Base-by-base conservation (phyloP, 116 monocot genomes). In the Papilionanthe hybrid region DNA sequence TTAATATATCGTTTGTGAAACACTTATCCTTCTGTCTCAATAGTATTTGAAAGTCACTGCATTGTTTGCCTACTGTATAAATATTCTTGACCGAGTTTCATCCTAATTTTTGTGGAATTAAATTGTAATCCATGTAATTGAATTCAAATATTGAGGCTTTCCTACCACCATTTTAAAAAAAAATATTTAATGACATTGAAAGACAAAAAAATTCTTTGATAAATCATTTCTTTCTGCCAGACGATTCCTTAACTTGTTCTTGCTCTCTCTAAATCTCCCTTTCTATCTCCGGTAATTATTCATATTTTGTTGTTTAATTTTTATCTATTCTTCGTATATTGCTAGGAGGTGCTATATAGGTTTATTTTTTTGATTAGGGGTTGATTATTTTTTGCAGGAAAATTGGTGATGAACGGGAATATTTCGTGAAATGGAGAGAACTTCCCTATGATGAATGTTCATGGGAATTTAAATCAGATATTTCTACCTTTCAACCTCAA, bases 391-490 rank as follows among this genome's bases (percentile, higher is more conserved):
- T 72, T 29, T 78, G 42, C 86, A 98, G 98, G 84, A 98, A 89
- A 86, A 78, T 27, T 57, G 81, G 75, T 44, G 93, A 94, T 80
- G 90, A 87, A 82, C 86, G 80, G 28, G 88, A 93, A 55, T 98
- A 94, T 87, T 86, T 89, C 53, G 91, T 98, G 20, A 98, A 98
- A 89, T 98, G 98, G 98, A 98, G 92, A 80, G 98, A 98, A 43
- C 93, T 98, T 85, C 79, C 87, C 2, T 94, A 98, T 72, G 98
- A 98, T 85, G 91, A 98, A 82, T 94, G 93, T 72, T 91, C 90
- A 9, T 98, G 98, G 98, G 98, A 98, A 82, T 55, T 72, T 47
- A 84, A 86, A 78, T 90, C 92, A 3, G 93, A 98, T 71, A 92
- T 98, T 82, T 91, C 91, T 82, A 81, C 83, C 20, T 98, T 98